phyloP scores from a whole-genome alignment of 2,329 filamentous ascomycete species.

The Metarhizium album region DNA sequence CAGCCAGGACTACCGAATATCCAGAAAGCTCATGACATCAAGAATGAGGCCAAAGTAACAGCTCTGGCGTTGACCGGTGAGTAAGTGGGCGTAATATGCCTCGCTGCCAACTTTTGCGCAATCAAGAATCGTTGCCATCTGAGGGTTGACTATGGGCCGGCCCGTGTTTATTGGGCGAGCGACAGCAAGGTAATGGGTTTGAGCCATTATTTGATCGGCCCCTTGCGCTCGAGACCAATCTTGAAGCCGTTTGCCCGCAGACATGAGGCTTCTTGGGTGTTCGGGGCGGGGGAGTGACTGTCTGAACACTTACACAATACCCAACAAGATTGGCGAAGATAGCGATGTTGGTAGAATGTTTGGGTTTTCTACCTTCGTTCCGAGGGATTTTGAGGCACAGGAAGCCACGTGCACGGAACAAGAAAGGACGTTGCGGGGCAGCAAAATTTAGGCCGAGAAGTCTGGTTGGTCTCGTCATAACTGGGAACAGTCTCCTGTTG shows the following conservation, averaged over 20 bases:
- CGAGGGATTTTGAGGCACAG: neutral
- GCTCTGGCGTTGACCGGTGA: neutral
- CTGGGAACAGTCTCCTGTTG: conserved; percentile 18
- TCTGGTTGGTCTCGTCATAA: conserved; percentile 12
- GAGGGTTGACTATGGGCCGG: neutral
- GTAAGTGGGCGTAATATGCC: conserved; percentile 1
- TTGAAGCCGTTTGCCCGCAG: neutral
- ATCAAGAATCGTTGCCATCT: neutral
- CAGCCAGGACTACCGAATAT: neutral
- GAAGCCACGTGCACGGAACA: neutral
- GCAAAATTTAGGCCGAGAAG: neutral
- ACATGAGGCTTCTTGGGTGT: conserved; percentile 2
- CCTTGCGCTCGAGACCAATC: conserved; percentile 1
- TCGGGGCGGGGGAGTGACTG: conserved; percentile 3
- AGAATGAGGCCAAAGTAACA: neutral
- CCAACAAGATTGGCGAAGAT: neutral
- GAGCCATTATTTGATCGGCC: conserved; percentile 8
- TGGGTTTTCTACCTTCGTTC: neutral
- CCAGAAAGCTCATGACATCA: neutral
- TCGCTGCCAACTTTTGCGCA: conserved; percentile 5
- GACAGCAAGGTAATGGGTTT: neutral
- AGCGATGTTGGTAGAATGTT: neutral
- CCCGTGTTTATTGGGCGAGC: neutral
- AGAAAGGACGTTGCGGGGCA: conserved; percentile 4
- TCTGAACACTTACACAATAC: conserved; percentile 6